A percentile compares a stretch with the other conserved stretches of the same genome.
Conservation (phyloP, 2,329 filamentous ascomycete genomes). For the Lasiodiplodia citricola region DNA sequence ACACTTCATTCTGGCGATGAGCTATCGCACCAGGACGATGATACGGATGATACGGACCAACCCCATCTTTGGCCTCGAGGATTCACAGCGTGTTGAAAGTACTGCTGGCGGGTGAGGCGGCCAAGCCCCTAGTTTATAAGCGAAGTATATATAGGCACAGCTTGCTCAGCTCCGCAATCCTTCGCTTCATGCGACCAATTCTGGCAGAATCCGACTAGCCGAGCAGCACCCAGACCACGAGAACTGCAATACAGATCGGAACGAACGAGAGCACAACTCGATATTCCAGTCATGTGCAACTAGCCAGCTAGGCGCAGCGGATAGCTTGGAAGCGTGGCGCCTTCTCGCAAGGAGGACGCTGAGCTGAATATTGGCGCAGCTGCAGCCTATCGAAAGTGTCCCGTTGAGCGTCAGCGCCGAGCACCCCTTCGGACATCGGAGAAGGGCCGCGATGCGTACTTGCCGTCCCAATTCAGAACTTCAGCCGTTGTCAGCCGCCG, state of each 20-base stretch:
- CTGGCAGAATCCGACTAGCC: conserved; percentile 8
- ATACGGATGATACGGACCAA: neutral
- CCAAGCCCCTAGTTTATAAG: conserved; percentile 4
- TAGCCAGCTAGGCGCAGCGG: neutral
- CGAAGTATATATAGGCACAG: conserved; percentile 7
- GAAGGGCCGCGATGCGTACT: neutral
- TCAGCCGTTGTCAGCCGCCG: conserved; percentile 15
- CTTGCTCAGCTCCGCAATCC: conserved; percentile 11
- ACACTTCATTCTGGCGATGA: neutral
- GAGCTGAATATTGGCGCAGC: conserved; percentile 5
- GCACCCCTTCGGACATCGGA: conserved; percentile 2
- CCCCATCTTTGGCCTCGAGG: neutral
- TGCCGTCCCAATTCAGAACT: neutral
- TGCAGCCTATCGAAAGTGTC: conserved; percentile 6
- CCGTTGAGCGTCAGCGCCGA: neutral
- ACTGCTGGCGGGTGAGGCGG: neutral
- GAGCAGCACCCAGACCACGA: conserved; percentile 4
- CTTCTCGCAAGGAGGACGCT: neutral
- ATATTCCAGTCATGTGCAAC: neutral
- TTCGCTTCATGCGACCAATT: conserved; percentile 7
- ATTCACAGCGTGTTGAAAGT: neutral
- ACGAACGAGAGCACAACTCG: neutral
- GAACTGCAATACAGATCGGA: neutral
- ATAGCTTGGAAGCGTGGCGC: neutral
- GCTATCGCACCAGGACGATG: neutral